Percentiles rank a stretch among this genome's conserved stretches.
These are phyloP conservation scores for Mycocentrospora acerina DNA, from an alignment of 2,329 filamentous ascomycete species.

Conservation along the genomic window DNA sequence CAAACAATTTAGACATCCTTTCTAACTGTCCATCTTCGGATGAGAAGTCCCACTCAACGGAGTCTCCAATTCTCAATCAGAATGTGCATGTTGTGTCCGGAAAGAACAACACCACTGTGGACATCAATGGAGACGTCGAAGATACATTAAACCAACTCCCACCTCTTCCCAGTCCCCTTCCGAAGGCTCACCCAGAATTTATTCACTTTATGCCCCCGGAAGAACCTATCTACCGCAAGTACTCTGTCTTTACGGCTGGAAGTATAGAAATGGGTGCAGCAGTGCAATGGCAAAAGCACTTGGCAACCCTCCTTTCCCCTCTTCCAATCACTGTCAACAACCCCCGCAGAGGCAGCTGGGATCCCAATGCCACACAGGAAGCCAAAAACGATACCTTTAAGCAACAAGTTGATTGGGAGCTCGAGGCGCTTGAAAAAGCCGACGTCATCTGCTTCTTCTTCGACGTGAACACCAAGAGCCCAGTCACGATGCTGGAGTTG, in stretches of 20 bases:
- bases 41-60: neutral
- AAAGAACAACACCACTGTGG: constrained; percentile 3
- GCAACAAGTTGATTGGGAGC: constrained; percentile 63
- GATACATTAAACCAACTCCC: constrained; percentile 22
- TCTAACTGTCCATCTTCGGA: too few species aligned
- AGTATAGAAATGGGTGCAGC: constrained; percentile 51
- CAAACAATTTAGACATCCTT: too few species aligned
- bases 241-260: constrained; percentile 62
- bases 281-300: constrained; percentile 55
- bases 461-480: constrained; percentile 54
- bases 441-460: constrained; percentile 61
- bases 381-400: constrained; percentile 47
- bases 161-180: constrained; percentile 5
- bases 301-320: constrained; percentile 45
- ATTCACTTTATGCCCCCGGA: constrained; percentile 18
- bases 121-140: constrained; percentile 22
- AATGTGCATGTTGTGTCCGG: neutral
- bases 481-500: constrained; percentile 62
- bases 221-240: constrained; percentile 17
- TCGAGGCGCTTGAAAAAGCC: constrained; percentile 56
- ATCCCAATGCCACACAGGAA: constrained; percentile 53
- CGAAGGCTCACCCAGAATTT: constrained; percentile 8
- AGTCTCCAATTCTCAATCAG: constrained; percentile 8
- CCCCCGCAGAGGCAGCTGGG: constrained; percentile 60
- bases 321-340: constrained; percentile 59